Conservation (phyloP, 257 asterid species). For the Petunia secreta region DNA sequence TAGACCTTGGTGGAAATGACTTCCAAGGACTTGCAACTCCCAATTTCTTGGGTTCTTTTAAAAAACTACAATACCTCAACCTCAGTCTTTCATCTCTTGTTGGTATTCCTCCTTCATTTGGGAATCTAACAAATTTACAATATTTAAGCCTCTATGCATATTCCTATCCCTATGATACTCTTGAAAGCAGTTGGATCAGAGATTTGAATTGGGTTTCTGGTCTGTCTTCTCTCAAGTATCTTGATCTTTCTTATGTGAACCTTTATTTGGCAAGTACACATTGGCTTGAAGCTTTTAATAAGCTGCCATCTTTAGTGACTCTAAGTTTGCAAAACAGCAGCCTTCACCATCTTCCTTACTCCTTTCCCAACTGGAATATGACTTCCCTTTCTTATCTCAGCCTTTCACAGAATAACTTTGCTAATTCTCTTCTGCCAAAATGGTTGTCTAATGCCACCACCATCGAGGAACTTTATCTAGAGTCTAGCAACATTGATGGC, state of each 20-base stretch:
- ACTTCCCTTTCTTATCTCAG: constrained; percentile 27
- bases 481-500: constrained; percentile 15
- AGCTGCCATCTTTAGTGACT: constrained; percentile 25
- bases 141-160: constrained; percentile 24
- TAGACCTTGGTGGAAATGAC: constrained; percentile 39
- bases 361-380: constrained; percentile 17
- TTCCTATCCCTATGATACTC: background rate
- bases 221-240: constrained; percentile 28
- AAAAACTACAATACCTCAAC: constrained; percentile 31
- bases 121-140: constrained; percentile 33
- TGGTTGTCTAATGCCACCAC: constrained; percentile 33
- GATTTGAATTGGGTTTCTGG: constrained; percentile 24
- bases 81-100: constrained; percentile 25
- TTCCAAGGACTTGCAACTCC: constrained; percentile 32
- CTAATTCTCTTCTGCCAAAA: constrained; percentile 27
- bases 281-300: constrained; percentile 23
- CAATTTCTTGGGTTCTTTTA: constrained; percentile 31
- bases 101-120: constrained; percentile 38
- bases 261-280: background rate
- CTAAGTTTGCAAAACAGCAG: constrained; percentile 25
- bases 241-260: constrained; percentile 29
- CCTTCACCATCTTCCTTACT: background rate
- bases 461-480: constrained; percentile 28
- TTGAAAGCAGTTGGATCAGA: background rate
- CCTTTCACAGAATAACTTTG: constrained; percentile 26